Evolutionary conservation across 2,329 filamentous ascomycete genomes (phyloP).

Genomic region (Cryoendolithus antarcticus): DNA sequence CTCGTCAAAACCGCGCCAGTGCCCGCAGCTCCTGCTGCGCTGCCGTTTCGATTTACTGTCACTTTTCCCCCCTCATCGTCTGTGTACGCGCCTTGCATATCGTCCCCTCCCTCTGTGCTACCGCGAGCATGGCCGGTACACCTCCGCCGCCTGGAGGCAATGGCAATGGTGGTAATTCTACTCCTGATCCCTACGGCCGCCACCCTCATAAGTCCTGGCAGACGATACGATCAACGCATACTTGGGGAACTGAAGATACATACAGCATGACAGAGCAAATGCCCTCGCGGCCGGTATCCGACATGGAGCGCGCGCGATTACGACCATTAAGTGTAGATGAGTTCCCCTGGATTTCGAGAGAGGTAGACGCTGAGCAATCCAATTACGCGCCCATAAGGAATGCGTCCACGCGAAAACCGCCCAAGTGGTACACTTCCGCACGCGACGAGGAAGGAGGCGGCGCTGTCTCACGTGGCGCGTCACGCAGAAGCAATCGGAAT

Average conservation of each 20-base stretch:
- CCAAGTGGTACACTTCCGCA: constrained; percentile 21
- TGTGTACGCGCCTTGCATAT: no score
- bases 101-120: no score
- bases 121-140: no score
- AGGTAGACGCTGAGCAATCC: constrained; percentile 12
- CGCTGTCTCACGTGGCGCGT: constrained; percentile 8
- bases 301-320: constrained; percentile 5
- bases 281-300: constrained; percentile 2
- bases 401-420: constrained; percentile 13
- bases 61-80: no score
- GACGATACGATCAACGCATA: constrained; percentile 4
- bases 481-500: constrained; percentile 15
- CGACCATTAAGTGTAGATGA: constrained; percentile 14
- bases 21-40: no score
- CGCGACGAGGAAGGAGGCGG: constrained; percentile 13
- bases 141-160: no score
- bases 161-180: no score
- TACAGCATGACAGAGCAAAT: constrained; percentile 4
- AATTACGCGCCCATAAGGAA: constrained; percentile 15
- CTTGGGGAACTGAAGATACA: constrained; percentile 4
- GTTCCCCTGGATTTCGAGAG: constrained; percentile 21
- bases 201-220: constrained; percentile 5
- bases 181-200: constrained; percentile 4
- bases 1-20: no score
- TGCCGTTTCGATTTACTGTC: no score